Evolutionary conservation across 768 basidiomycete genomes (phyloP).

Genomic region (Tephrocybe sp.): DNA sequence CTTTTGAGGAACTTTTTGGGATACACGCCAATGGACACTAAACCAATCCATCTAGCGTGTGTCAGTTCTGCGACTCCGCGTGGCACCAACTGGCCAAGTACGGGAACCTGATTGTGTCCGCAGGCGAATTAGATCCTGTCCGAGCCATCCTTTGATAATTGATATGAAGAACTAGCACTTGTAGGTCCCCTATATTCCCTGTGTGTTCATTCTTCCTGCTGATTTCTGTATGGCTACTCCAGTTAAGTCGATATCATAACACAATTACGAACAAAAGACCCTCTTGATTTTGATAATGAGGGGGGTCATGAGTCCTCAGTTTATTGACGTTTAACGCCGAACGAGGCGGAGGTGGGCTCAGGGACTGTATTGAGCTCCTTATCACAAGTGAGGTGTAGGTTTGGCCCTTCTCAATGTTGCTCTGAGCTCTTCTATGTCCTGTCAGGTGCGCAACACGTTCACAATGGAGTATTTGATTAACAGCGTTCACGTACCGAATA

Average conservation of each 20-base stretch:
- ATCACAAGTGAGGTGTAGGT: too few relatives aligned
- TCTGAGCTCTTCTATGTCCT: too few relatives aligned
- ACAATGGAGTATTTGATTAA: too few relatives aligned
- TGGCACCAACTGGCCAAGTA: background rate
- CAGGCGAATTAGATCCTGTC: too few relatives aligned
- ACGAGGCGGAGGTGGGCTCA: background rate
- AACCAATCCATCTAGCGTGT: background rate
- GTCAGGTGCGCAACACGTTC: too few relatives aligned
- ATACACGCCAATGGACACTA: background rate
- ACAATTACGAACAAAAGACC: background rate
- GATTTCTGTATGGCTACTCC: background rate
- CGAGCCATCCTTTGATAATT: too few relatives aligned
- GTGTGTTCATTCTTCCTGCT: background rate
- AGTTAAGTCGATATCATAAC: background rate
- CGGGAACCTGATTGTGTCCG: background rate
- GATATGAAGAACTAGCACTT: background rate
- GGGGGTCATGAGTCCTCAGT: background rate
- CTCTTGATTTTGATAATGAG: background rate
- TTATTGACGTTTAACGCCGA: background rate
- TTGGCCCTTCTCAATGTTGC: too few relatives aligned
- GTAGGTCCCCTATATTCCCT: background rate
- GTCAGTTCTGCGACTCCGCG: background rate
- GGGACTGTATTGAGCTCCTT: too few relatives aligned
- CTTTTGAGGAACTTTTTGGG: background rate
- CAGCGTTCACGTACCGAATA: too few relatives aligned